Base-by-base conservation (phyloP, 768 basidiomycete species). In the Cystobasidium onofrii region DNA sequence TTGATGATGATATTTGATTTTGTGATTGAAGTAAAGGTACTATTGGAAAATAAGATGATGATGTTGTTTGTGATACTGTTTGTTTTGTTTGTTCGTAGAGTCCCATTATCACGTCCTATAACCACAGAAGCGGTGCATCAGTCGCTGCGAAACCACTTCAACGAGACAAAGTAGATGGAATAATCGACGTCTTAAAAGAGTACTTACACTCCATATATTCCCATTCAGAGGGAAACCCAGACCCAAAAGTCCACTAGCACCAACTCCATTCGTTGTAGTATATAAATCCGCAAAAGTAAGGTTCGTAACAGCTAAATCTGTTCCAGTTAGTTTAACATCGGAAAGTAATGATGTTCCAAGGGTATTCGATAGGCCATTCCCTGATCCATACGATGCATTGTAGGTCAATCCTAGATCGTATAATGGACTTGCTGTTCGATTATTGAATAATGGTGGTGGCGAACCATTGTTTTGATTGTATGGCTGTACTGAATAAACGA, bases 401-500 rank as follows among this genome's bases (percentile, higher is more conserved):
- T 71, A 71, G 2, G 31, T 27, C 34, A 71, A 55, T 17, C 69
- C 69, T 17, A 55, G 29, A 39, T 71, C 54, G 27, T 71, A 71
- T 20, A 71, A 41, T 25, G 39, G 65, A 23, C 20, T 57, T 36
- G 69, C 69, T 7, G 69, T 71, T 1, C 3, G 15, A 55, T 71
- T 71, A 33, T 71, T 25, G 39, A 71, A 71, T 31, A 71, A 31
- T n/a, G 69, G 36, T 29, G 69, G 69, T 13, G 52, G 50, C 34
- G 50, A 52, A 1, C 31, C 29, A 52, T 55, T 55, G 17, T 33
- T 33, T 44, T 71, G 69, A 31, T 71, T 71, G 31, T 52, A 71
- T 36, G 69, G 69, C 39, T 71, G 69, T n/a, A 71, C 69, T 7
- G 69, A 71, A 36, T 71, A 71, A 23, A 71, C 69, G 69, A 71